These are phyloP conservation scores for Kodamaea arcana DNA, from an alignment of 1,139 yeast species.

Conservation along the genomic window DNA sequence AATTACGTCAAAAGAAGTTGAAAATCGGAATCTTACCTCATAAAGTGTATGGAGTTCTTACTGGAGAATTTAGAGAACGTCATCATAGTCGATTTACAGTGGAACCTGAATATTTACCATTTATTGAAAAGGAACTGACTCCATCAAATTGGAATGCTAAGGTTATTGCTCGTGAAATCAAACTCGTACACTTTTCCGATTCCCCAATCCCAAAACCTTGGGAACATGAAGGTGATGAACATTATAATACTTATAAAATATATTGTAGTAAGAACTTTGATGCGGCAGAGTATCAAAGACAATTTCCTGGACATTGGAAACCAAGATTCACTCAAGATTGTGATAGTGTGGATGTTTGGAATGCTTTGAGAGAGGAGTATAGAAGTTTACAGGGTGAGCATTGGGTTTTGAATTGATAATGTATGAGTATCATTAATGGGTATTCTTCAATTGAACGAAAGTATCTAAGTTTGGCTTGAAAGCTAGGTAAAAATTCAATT, in stretches of 20 bases:
- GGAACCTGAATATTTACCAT: slow-evolving; percentile 34
- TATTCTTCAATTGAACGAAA: too few species aligned
- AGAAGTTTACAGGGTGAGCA: neutral
- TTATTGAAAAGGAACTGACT: slow-evolving; percentile 17
- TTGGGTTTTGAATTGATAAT: slow-evolving; percentile 3
- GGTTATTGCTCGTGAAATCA: slow-evolving; percentile 16
- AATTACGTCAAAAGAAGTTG: slow-evolving; percentile 13
- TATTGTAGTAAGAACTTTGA: slow-evolving; percentile 18
- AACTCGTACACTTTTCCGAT: slow-evolving; percentile 41
- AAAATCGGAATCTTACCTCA: slow-evolving; percentile 42
- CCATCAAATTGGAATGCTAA: slow-evolving; percentile 26
- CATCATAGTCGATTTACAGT: slow-evolving; percentile 22
- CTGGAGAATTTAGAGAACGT: slow-evolving; percentile 44
- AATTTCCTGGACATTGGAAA: slow-evolving; percentile 21
- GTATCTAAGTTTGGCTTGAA: too few species aligned
- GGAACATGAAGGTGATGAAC: slow-evolving; percentile 17
- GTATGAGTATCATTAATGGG: too few species aligned
- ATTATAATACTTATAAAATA: slow-evolving; percentile 25
- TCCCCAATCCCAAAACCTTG: slow-evolving; percentile 49
- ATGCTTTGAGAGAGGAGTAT: slow-evolving; percentile 11
- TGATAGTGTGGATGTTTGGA: slow-evolving; percentile 31
- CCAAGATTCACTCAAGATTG: slow-evolving; percentile 33
- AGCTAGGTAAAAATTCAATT: too few species aligned
- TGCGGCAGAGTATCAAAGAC: slow-evolving; percentile 12
- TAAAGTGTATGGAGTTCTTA: slow-evolving; percentile 41